Evolutionary conservation across 2,329 filamentous ascomycete genomes (phyloP).

Genomic region (Fusarium oxysporum): DNA sequence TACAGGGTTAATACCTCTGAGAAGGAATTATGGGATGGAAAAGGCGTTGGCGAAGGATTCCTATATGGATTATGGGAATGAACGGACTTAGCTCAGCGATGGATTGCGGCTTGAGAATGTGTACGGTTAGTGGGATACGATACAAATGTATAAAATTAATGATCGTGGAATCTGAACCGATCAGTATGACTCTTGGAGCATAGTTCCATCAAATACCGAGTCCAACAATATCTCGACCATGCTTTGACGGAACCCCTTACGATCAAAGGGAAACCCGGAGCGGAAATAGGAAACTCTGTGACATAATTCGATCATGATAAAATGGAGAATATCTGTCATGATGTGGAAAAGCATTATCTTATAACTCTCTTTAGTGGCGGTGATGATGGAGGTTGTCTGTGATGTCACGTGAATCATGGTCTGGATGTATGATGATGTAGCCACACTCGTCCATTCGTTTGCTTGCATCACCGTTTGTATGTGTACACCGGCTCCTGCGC

Average conservation of each 20-base stretch:
- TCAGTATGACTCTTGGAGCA: not conserved
- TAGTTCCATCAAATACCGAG: not conserved
- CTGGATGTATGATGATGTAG: slow-evolving; percentile 34
- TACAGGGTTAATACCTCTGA: slow-evolving; percentile 20
- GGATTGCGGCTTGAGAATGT: slow-evolving; percentile 14
- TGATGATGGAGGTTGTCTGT: slow-evolving; percentile 9
- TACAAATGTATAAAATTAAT: slow-evolving; percentile 41
- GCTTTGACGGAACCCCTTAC: not conserved
- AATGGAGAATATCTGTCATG: not conserved
- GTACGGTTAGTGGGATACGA: slow-evolving; percentile 31
- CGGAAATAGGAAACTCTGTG: not conserved
- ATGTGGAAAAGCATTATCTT: slow-evolving; percentile 1
- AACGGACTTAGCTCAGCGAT: slow-evolving; percentile 20
- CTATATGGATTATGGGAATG: slow-evolving; percentile 11
- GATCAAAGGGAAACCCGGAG: not conserved
- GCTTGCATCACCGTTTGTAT: slow-evolving; percentile 17
- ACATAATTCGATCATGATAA: not conserved
- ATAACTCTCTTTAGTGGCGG: not conserved
- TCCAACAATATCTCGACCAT: not conserved
- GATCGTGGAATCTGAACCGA: slow-evolving; percentile 1
- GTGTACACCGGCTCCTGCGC: slow-evolving; percentile 26
- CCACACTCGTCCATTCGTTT: slow-evolving; percentile 34
- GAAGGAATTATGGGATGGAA: slow-evolving; percentile 30
- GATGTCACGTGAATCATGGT: slow-evolving; percentile 31
- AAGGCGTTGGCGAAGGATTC: slow-evolving; percentile 36